Base-by-base conservation (phyloP, 225 moss, liverwort and hornwort species). In the Pleurozium schreberi region DNA sequence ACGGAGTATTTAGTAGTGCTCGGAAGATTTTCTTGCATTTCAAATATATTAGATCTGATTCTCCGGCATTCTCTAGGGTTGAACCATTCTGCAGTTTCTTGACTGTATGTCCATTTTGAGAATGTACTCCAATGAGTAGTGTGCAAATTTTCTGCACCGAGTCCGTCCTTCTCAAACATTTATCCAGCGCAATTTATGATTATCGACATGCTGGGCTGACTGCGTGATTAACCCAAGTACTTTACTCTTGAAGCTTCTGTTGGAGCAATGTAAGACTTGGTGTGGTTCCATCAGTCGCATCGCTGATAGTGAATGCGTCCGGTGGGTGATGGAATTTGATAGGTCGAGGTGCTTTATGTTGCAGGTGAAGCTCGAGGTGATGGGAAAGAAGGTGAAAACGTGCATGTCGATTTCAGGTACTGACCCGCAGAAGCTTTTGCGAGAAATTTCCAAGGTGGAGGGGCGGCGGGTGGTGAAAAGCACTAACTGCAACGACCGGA, bases 401-500 rank as follows among this genome's bases (percentile, higher is more conserved):
- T 95, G 95, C 42, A 95, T 92, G 84, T 95, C 92, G 81, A 93
- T 95, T 43, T 89, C 93, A 70, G 97, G 95, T 25, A 93, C 91
- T 40, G 94, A 97, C 52, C 91, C 95, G 8, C 91, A 94, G 85
- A 97, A 94, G 78, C 86, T 97, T 50, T 61, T 97, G 33, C 91
- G 88, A 43, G 96, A 97, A 53, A 97, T 97, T 42, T 93, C 95
- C 64, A 96, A 96, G 89, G 95, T 96, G 12, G 97, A 97, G 86
- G 96, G 94, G 79, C 88, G 94, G 23, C 91, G 97, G 23, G 95
- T 97, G 30, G 94, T 94, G 40, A 97, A 97, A 85, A 95, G 93
- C 70, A 97, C 97, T 8, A 96, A 95, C 83, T 97, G 97, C 84
- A 97, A 97, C 82, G 97, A 97, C 82, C 88, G 97, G 60, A 97